These are phyloP conservation scores for Sporothrix globosa DNA, from an alignment of 2,329 filamentous ascomycete genomes.

Conservation along the genomic window DNA sequence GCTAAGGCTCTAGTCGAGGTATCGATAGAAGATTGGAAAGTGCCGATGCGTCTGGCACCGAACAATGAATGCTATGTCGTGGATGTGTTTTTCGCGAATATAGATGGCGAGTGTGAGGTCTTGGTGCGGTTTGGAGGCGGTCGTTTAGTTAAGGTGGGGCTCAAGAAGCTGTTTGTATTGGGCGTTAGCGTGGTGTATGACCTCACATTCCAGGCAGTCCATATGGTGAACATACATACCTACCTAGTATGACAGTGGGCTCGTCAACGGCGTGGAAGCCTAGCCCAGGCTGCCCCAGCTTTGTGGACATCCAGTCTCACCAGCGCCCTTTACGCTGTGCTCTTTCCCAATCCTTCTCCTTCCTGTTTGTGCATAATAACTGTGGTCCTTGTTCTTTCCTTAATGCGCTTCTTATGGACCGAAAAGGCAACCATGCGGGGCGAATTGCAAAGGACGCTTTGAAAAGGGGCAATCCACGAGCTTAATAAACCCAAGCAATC, in stretches of 20 bases:
- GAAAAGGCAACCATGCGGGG: not conserved
- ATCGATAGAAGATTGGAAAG: not conserved
- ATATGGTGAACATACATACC: not conserved
- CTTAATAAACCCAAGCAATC: not conserved
- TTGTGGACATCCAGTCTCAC: not conserved
- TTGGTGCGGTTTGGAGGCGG: not conserved
- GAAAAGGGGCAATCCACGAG: not conserved
- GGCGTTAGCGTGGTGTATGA: slow-evolving; percentile 24
- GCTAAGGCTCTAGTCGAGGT: not conserved
- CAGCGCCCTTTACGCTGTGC: not conserved
- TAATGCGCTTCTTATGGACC: not conserved
- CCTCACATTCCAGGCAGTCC: slow-evolving; percentile 7
- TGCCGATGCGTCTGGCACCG: not conserved
- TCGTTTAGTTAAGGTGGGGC: not conserved
- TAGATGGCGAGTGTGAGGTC: not conserved
- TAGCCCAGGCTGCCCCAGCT: slow-evolving; percentile 14
- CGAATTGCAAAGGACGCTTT: not conserved
- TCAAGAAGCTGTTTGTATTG: slow-evolving; percentile 17
- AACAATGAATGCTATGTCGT: not conserved
- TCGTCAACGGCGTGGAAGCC: slow-evolving; percentile 21
- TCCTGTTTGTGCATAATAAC: not conserved
- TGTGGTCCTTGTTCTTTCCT: not conserved
- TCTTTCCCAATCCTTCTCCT: not conserved
- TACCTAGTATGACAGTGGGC: not conserved
- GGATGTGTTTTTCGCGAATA: not conserved